Conservation (phyloP, 345 rosid genomes). For the Leavenworthia alabamica region DNA sequence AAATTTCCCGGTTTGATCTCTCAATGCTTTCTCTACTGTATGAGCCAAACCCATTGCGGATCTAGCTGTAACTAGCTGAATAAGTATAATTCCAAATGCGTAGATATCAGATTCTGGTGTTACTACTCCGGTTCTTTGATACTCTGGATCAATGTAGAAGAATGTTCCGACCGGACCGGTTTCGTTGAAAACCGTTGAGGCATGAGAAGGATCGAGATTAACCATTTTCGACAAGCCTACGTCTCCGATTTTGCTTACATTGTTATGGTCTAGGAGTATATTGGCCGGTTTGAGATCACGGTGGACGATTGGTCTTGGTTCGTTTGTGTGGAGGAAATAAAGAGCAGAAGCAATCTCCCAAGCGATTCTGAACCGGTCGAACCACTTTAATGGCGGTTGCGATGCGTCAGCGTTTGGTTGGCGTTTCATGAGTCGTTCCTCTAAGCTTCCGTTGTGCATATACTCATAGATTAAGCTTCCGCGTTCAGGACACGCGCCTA, state of each 20-base stretch:
- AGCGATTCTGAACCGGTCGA: constrained; percentile 60
- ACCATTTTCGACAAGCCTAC: constrained; percentile 78
- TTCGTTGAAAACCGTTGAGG: constrained; percentile 42
- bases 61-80: constrained; percentile 69
- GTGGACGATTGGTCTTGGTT: constrained; percentile 71
- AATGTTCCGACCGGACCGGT: constrained; percentile 75
- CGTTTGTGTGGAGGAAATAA: constrained; percentile 62
- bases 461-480: constrained; percentile 78
- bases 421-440: constrained; percentile 55
- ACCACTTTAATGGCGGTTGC: constrained; percentile 58
- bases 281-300: constrained; percentile 95
- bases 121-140: constrained; percentile 70
- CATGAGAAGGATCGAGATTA: constrained; percentile 33
- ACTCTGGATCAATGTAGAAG: constrained; percentile 85
- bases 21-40: constrained; percentile 58
- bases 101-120: constrained; percentile 74
- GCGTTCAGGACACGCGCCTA: constrained; percentile 80
- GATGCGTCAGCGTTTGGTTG: constrained; percentile 14
- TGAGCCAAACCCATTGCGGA: constrained; percentile 65
- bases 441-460: constrained; percentile 85
- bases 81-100: constrained; percentile 70
- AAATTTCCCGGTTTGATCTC: constrained; percentile 39
- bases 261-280: constrained; percentile 67
- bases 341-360: constrained; percentile 90
- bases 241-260: constrained; percentile 86